Evolutionary conservation across 768 basidiomycete genomes (phyloP).

Genomic region (Amanita exitialis): DNA sequence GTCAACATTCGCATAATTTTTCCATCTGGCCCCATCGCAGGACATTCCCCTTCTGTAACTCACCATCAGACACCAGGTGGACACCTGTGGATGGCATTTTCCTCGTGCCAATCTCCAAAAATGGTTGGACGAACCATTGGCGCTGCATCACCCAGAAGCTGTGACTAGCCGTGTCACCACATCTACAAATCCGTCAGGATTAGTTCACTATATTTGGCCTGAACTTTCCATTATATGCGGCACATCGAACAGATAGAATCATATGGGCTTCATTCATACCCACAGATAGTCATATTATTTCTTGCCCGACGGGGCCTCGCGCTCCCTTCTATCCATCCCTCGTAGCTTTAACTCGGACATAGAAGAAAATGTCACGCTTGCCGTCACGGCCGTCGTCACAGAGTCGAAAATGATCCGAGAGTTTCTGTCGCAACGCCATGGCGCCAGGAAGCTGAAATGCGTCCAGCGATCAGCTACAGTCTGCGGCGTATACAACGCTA

Average conservation of each 20-base stretch:
- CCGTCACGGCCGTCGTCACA: neutral
- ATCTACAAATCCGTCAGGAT: neutral
- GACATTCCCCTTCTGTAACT: neutral
- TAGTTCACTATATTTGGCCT: neutral
- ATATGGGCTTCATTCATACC: neutral
- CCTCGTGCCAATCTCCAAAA: neutral
- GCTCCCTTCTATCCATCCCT: neutral
- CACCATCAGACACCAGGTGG: neutral
- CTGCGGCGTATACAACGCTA: neutral
- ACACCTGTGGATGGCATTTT: neutral
- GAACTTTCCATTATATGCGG: neutral
- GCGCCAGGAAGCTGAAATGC: neutral
- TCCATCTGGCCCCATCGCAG: neutral
- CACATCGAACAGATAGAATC: neutral
- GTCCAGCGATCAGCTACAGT: neutral
- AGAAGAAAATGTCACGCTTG: constrained; percentile 2
- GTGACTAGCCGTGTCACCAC: neutral
- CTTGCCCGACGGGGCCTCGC: neutral
- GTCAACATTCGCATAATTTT: neutral
- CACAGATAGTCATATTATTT: constrained; percentile 6
- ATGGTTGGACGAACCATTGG: neutral
- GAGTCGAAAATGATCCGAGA: constrained; percentile 3
- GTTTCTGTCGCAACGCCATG: neutral
- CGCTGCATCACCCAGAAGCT: neutral
- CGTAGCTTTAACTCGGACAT: constrained; percentile 6